Base-by-base conservation (phyloP, 257 asterid genomes). In the Capsicum pubescens region DNA sequence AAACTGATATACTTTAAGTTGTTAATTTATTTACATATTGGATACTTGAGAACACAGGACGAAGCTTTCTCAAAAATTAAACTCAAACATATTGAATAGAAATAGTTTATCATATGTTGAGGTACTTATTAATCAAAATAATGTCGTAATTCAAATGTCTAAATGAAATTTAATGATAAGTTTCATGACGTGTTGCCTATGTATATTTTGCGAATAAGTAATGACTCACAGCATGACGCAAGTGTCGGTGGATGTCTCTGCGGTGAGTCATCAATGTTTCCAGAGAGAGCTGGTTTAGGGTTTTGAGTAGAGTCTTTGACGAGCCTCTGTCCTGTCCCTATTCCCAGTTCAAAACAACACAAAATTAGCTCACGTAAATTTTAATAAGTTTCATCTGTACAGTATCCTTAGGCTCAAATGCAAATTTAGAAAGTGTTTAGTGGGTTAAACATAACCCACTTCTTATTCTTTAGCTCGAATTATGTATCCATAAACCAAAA, bases 231-330 rank as follows among this genome's bases (percentile, higher is more conserved):
- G 90, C 91, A 6, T 87, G 85, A 79, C 82, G 86, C 61, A 96
- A 64, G 6, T 85, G 89, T 14, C 74, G 92, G 84, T 88, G 89
- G 21, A 92, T 89, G 84, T 93, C 91, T 61, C 87, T 82, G 64
- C 95, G 95, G 26, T 89, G 90, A 15, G 85, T 90, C 88, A 90
- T 81, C 83, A 90, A 21, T 3, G 91, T 84, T 63, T 94, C 95
- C 87, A 88, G 52, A 14, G 94, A 86, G 10, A 94, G 83, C 83
- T 93, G 96, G 72, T 92, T 91, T 81, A 95, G 74, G 1, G 96
- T 89, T 66, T 84, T 80, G 9, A 86, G 83, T 63, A 96, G 68
- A 59, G 86, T 81, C 56, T 84, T 84, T 85, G 61, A 92, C 90
- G 2, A 94, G 88, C 15, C 68, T 16, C 3, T 55, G 69, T 21